Evolutionary conservation across 1,284 basidiomycete species (phyloP).

Genomic region (Puccinia brachypodii): DNA sequence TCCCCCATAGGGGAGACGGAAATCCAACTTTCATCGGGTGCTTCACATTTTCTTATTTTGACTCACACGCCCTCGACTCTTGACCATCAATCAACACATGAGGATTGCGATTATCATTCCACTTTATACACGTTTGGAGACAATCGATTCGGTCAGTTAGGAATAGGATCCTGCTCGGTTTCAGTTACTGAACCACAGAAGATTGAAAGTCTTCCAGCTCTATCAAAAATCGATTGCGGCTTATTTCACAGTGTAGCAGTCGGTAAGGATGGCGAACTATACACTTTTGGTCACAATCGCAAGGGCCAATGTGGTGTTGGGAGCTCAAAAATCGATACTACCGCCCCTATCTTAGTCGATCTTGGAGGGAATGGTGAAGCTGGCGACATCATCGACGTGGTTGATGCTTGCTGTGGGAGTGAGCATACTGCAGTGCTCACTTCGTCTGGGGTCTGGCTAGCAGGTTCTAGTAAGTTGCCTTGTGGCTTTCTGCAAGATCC

Average conservation of each 20-base stretch:
- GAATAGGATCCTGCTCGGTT: slow-evolving; percentile 13
- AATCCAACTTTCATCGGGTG: slow-evolving; percentile 34
- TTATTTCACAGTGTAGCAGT: slow-evolving; percentile 27
- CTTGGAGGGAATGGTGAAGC: slow-evolving; percentile 30
- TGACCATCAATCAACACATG: not conserved
- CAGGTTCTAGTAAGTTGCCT: slow-evolving; percentile 31
- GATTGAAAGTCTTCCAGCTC: not conserved
- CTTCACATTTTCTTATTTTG: slow-evolving; percentile 41
- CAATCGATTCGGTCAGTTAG: slow-evolving; percentile 45
- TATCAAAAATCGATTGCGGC: slow-evolving; percentile 26
- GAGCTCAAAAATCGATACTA: not conserved
- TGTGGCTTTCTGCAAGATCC: not conserved
- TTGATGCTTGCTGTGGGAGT: slow-evolving; percentile 37
- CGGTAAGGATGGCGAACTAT: slow-evolving; percentile 23
- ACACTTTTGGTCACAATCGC: slow-evolving; percentile 36
- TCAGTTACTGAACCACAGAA: not conserved
- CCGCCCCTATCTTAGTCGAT: slow-evolving; percentile 30
- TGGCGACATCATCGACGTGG: slow-evolving; percentile 32
- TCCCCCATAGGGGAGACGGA: not conserved
- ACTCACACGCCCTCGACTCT: slow-evolving; percentile 4
- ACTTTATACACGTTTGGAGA: slow-evolving; percentile 31
- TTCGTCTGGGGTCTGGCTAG: slow-evolving; percentile 23
- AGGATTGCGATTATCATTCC: slow-evolving; percentile 3
- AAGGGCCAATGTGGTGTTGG: slow-evolving; percentile 40
- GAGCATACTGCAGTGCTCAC: slow-evolving; percentile 39